Percentiles rank a stretch among this genome's conserved stretches.
Conservation (phyloP, 73 alveolate species). For the Paramecium tetraurelia region DNA sequence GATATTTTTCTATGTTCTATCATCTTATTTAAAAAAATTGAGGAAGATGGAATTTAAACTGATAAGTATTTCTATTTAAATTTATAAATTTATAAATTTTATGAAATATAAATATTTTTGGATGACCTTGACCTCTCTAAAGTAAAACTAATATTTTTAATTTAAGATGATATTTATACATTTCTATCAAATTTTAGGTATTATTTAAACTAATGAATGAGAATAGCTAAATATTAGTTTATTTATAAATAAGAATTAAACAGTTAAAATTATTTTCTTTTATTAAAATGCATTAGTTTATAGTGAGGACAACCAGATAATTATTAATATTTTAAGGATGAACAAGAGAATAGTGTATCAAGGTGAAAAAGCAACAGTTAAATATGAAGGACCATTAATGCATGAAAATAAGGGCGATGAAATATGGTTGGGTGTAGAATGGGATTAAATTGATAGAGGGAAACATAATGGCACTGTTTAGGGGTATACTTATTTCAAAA, state of each 20-base stretch:
- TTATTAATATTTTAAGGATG: neutral
- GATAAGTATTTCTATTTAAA: too few species aligned
- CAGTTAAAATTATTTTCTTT: neutral
- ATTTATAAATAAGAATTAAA: neutral
- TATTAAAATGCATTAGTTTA: neutral
- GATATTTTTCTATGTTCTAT: too few species aligned
- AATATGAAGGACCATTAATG: slow-evolving; percentile 73
- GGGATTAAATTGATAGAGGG: slow-evolving; percentile 94
- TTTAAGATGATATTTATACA: too few species aligned
- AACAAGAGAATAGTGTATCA: slow-evolving; percentile 63
- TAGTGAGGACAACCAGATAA: neutral
- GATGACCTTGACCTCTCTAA: too few species aligned
- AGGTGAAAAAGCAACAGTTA: slow-evolving; percentile 72
- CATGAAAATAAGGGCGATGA: slow-evolving; percentile 84
- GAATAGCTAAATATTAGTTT: neutral
- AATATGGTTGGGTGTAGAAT: slow-evolving; percentile 95
- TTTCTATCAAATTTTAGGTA: too few species aligned
- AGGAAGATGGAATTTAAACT: too few species aligned
- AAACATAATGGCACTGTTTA: slow-evolving; percentile 93
- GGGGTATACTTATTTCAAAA: slow-evolving; percentile 79
- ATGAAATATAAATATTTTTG: too few species aligned
- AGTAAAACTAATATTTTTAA: too few species aligned
- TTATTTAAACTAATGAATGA: neutral
- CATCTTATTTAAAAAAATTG: too few species aligned
- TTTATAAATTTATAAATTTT: too few species aligned